phyloP scores from a whole-genome alignment of 2,329 filamentous ascomycete species.

The Claviceps cyperi region DNA sequence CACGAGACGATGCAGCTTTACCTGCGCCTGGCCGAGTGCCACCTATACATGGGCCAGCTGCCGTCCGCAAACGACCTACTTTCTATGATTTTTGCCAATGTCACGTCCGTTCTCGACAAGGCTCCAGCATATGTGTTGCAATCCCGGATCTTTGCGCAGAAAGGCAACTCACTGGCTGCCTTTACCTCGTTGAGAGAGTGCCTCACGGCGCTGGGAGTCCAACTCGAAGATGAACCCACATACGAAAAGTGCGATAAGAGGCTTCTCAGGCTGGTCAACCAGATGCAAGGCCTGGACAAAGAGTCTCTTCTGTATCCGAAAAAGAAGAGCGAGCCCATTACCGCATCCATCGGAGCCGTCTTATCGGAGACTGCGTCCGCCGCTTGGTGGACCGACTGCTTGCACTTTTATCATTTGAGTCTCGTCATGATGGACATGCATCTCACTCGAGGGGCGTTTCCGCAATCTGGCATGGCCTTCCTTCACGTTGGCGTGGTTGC shows the following conservation, averaged over 20 bases:
- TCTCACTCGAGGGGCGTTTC: conserved; percentile 47
- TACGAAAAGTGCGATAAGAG: conserved; percentile 66
- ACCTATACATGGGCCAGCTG: conserved; percentile 63
- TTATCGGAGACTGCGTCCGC: conserved; percentile 55
- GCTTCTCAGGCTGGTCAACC: conserved; percentile 49
- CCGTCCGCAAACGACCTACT: conserved; percentile 55
- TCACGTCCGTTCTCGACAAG: conserved; percentile 61
- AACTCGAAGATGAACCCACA: conserved; percentile 48
- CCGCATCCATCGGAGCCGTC: conserved; percentile 53
- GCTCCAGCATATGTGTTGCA: conserved; percentile 73
- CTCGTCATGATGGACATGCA: conserved; percentile 54
- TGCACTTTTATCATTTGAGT: conserved; percentile 59
- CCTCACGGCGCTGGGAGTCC: conserved; percentile 52
- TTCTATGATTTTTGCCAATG: conserved; percentile 52
- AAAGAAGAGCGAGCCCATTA: conserved; percentile 32
- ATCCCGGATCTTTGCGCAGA: conserved; percentile 62
- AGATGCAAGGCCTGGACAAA: conserved; percentile 43
- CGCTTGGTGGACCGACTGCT: conserved; percentile 57
- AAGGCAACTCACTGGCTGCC: conserved; percentile 55
- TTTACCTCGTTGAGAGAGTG: conserved; percentile 58
- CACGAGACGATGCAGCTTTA: conserved; percentile 73
- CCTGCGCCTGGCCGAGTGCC: conserved; percentile 68
- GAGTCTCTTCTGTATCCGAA: conserved; percentile 29
- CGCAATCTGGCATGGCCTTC: conserved; percentile 55
- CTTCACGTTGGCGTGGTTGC: conserved; percentile 54